Evolutionary conservation across 805 yeast genomes (phyloP), one percentile per base, ranked within the genome.

Genomic region (Saturnispora galanensis): DNA sequence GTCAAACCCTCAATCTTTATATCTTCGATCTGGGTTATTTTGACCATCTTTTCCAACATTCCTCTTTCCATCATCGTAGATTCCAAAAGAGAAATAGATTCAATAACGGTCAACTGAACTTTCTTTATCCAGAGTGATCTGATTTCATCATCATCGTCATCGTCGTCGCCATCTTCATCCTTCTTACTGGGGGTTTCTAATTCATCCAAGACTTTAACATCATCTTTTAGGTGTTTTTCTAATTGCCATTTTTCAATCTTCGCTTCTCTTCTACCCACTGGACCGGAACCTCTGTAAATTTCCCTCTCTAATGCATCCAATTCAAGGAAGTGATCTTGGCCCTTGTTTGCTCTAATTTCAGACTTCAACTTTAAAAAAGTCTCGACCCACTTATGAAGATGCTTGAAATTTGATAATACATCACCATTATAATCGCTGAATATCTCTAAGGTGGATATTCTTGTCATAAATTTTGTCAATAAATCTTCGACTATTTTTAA

Each of bases 231-330:
- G 34, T 69, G 71, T 57, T 76, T 81, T 49, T 80, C 87, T 12
- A 67, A 57, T 55, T 76, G 81, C 60, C 69, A 83, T 52, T 75
- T 74, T 13, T 74, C 81, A 46, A 88, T 86, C 58, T 87, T 89
- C 40, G 76, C 81, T 17, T 80, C 78, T 53, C 97, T 70, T 53
- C 72, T 67, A 10, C 59, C 54, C 0, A 70, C 66, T 0, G 83
- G 69, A 41, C 70, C 68, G 1, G 43, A 36, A 13, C 32, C 21
- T 1, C 40, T 29, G 26, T 35, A 40, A n/a, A 21, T 18, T 11
- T 31, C 26, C 5, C 17, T 28, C 8, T 50, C 51, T 4, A 50
- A 38, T 16, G 43, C 45, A 30, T 47, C 38, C n/a, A 50, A 31
- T 31, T 46, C 46, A 13, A 47, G 41, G 12, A 31, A 43, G 8